phyloP scores from a whole-genome alignment of 1,139 yeast species.

The Eremothecium coryli region DNA sequence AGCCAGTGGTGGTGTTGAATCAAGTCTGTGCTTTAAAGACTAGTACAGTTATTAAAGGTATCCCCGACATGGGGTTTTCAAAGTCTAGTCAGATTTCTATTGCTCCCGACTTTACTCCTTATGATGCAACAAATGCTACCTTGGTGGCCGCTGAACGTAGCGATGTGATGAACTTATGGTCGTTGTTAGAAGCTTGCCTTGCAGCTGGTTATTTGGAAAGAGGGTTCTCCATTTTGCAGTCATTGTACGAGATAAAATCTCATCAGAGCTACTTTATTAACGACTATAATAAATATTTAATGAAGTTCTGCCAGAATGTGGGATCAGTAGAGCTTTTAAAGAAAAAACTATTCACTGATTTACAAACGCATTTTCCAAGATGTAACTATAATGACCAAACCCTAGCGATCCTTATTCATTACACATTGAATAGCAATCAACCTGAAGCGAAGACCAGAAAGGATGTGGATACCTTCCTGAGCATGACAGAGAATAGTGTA shows the following conservation, averaged over 20 bases:
- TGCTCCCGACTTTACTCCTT: constrained; percentile 21
- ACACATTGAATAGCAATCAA: constrained; percentile 31
- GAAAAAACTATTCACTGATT: constrained; percentile 23
- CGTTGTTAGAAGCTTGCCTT: constrained; percentile 72
- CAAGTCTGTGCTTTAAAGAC: too few relatives aligned
- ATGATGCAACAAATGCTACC: constrained; percentile 21
- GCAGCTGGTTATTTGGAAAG: constrained; percentile 59
- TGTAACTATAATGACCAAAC: constrained; percentile 40
- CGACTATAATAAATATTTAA: constrained; percentile 42
- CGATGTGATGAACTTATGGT: constrained; percentile 60
- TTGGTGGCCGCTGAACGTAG: constrained; percentile 40
- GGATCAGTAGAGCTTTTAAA: constrained; percentile 19
- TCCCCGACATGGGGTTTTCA: constrained; percentile 13
- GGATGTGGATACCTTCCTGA: constrained; percentile 14
- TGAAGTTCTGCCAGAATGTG: constrained; percentile 34
- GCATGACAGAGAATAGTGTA: constrained; percentile 19
- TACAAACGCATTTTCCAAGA: constrained; percentile 30
- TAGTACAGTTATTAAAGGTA: not conserved
- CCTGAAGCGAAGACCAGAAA: constrained; percentile 9
- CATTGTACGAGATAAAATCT: constrained; percentile 41
- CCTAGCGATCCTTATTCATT: constrained; percentile 30
- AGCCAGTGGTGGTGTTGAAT: too few relatives aligned
- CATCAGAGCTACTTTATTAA: constrained; percentile 30
- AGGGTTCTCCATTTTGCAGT: constrained; percentile 58
- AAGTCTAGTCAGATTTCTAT: constrained; percentile 17